Evolutionary conservation across 176 grass and related monocot species (phyloP).

Genomic region (Poa pratensis): DNA sequence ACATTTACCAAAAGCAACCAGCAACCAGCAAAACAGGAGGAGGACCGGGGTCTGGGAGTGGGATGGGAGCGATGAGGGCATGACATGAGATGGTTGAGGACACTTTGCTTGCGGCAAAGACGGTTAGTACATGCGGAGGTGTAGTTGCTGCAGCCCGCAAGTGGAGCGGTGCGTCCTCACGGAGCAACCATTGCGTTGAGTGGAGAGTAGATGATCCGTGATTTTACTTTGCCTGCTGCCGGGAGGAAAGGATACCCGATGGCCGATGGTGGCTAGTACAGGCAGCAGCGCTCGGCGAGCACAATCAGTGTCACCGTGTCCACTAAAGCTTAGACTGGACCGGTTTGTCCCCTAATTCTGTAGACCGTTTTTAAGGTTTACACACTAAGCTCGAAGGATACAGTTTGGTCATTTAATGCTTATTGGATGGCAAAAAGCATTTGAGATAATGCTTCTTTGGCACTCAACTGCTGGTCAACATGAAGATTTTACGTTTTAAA

Average conservation of each 20-base stretch:
- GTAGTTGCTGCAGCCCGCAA: no score
- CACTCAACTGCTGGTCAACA: neutral
- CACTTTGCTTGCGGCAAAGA: neutral
- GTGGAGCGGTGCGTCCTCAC: no score
- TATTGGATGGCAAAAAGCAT: conserved; percentile 4
- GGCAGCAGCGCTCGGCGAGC: no score
- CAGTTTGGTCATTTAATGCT: neutral
- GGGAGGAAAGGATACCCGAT: no score
- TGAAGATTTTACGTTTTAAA: neutral
- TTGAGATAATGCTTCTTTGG: neutral
- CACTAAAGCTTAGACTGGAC: no score
- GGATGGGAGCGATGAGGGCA: neutral
- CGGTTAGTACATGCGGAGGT: no score
- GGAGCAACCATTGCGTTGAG: no score
- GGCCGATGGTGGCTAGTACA: no score
- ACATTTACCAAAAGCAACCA: neutral
- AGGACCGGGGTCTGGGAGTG: neutral
- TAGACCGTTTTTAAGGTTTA: no score
- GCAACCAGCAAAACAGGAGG: neutral
- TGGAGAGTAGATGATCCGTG: no score
- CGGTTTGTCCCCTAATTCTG: neutral
- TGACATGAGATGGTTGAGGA: neutral
- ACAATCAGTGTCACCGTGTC: no score
- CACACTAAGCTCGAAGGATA: neutral
- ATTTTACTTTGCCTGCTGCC: no score